Evolutionary conservation across 176 grass and related monocot species (phyloP).

Genomic region (Triticum dicoccoides): DNA sequence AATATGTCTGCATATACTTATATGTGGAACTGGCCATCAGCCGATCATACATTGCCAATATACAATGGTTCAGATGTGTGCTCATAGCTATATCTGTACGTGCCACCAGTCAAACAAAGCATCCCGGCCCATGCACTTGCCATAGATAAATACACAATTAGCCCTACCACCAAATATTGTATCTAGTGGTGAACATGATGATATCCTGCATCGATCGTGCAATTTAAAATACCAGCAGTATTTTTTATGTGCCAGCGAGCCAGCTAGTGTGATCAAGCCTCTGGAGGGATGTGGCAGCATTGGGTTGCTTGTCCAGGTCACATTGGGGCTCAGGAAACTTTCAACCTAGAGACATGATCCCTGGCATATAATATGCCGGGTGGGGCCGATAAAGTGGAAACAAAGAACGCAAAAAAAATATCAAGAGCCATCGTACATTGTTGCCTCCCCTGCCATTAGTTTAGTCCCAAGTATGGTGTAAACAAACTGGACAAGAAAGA

Average conservation of each 20-base stretch:
- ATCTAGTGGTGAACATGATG: conserved; percentile 37
- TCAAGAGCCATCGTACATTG: conserved; percentile 30
- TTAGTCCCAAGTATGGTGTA: conserved; percentile 18
- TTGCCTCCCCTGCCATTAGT: conserved; percentile 35
- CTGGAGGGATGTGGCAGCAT: conserved; percentile 26
- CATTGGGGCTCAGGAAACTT: conserved; percentile 20
- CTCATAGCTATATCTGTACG: conserved; percentile 36
- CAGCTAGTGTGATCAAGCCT: conserved; percentile 30
- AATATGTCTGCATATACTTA: conserved; percentile 19
- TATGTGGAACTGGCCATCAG: conserved; percentile 26
- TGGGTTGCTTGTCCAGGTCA: conserved; percentile 42
- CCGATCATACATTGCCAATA: conserved; percentile 15
- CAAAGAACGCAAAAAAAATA: conserved; percentile 34
- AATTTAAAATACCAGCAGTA: conserved; percentile 17
- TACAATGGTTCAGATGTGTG: conserved; percentile 32
- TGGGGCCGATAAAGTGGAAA: conserved; percentile 37
- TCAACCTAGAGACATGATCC: conserved; percentile 48
- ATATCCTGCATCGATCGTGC: conserved; percentile 32
- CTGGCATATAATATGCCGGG: conserved; percentile 26
- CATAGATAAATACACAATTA: conserved; percentile 39
- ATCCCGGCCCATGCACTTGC: conserved; percentile 42
- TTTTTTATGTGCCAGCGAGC: neutral
- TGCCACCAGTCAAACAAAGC: conserved; percentile 45
- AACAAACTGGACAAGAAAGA: conserved; percentile 46
- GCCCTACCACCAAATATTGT: conserved; percentile 33